Base-by-base conservation (phyloP, 1,139 yeast genomes). In the Hansenula lynferdii region DNA sequence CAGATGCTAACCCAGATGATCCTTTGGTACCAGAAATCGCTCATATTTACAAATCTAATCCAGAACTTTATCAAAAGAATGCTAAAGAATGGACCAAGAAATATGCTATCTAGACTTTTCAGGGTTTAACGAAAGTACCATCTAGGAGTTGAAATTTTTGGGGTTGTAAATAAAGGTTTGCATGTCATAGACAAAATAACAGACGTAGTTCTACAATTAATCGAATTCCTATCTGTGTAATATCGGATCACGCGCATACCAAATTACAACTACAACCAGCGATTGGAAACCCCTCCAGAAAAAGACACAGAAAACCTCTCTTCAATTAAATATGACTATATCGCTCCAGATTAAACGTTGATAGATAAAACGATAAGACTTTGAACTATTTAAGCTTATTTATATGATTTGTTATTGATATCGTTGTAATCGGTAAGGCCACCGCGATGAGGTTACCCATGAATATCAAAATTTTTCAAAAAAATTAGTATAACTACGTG, bases 71-170 rank as follows among this genome's bases (percentile, higher is more conserved):
- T 64, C 97, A 92, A 69, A 87, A 96, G 51, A 90, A 96, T 45
- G 99, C 99, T 41, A 83, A 85, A 61, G 99, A 92, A 70, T 92
- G 98, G 97, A 92, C 98, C 38, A 85, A 92, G 72, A 92, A 92
- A 70, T 92, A 86, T 65, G 98, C 98, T 52, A 94, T 90, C 60
- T 92, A 62, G 32, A 15, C 8, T 28, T n/a, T 12, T 6, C 17
- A 16, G 25, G 19, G 19, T 25, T 17, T 25, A 17, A 28, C 8
- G n/a, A 19, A 28, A 18, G 17, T n/a, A n/a, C n/a, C n/a, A n/a
- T n/a, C n/a, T n/a, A n/a, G n/a, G n/a, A 28, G 11, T 31, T 14
- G n/a, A 28, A 17, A 15, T 28, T 19, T 10, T 16, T 16, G 34
- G 31, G 27, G 19, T 34, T 34, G 36, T 34, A 27, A 34, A 27